These are phyloP conservation scores for Talaromyces sp. DNA, from an alignment of 2,329 filamentous ascomycete species.

Conservation along the genomic window DNA sequence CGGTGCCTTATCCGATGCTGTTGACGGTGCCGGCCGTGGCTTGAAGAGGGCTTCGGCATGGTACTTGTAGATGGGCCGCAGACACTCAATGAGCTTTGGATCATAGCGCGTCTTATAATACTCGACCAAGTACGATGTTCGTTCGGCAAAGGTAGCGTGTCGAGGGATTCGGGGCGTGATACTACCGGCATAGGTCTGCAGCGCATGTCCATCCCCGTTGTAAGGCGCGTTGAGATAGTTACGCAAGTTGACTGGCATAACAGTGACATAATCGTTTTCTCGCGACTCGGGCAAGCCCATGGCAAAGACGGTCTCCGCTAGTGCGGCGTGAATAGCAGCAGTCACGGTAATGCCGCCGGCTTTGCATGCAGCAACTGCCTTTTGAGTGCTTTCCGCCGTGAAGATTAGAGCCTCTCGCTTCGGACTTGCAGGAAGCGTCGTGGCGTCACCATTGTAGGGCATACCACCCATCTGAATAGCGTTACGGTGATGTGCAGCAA, in stretches of 20 bases:
- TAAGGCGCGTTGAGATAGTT: conserved; percentile 21
- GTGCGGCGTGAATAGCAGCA: conserved; percentile 21
- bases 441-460: conserved; percentile 19
- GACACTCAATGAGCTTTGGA: conserved; percentile 10
- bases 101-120: conserved; percentile 18
- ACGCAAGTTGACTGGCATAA: conserved; percentile 24
- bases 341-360: conserved; percentile 19
- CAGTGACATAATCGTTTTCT: conserved; percentile 17
- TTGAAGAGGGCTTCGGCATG: conserved; percentile 18
- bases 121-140: conserved; percentile 16
- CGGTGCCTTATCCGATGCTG: not conserved
- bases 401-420: conserved; percentile 16
- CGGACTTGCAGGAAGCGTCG: conserved; percentile 13
- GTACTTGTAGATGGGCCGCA: conserved; percentile 21
- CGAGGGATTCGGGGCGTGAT: conserved; percentile 19
- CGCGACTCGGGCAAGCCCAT: conserved; percentile 6
- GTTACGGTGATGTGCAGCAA: conserved; percentile 17
- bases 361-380: conserved; percentile 20
- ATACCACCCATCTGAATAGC: conserved; percentile 19
- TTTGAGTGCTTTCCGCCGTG: conserved; percentile 14
- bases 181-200: conserved; percentile 21
- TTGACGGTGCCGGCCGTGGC: not conserved
- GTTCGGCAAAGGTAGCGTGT: conserved; percentile 15
- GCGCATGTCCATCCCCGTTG: conserved; percentile 19
- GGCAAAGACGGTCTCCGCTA: conserved; percentile 21